Evolutionary conservation across 768 basidiomycete species (phyloP).

Genomic region (Collybia nuda): DNA sequence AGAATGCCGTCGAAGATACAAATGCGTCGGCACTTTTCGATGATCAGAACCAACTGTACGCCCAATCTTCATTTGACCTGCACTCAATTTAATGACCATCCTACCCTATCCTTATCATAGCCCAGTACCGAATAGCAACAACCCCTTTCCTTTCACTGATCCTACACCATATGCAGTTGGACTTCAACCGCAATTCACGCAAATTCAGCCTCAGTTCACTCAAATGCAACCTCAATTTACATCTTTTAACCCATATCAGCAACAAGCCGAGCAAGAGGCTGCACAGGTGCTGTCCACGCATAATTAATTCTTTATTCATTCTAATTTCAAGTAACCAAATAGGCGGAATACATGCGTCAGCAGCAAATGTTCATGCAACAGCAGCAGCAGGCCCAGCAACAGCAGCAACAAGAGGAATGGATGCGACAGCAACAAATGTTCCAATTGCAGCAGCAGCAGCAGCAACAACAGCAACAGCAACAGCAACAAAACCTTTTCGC

Average conservation of each 20-base stretch:
- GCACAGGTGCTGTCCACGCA: conserved; percentile 48
- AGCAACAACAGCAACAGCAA: conserved; percentile 52
- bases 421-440: conserved; percentile 41
- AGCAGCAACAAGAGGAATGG: conserved; percentile 47
- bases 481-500: conserved; percentile 50
- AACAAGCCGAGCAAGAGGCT: conserved; percentile 89
- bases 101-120: conserved; percentile 27
- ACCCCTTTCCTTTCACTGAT: conserved; percentile 65
- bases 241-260: conserved; percentile 92
- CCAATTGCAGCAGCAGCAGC: conserved; percentile 54
- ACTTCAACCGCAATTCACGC: conserved; percentile 51
- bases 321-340: conserved; percentile 7
- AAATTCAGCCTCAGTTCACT: conserved; percentile 77
- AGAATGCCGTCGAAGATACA: conserved; percentile 67
- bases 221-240: conserved; percentile 83
- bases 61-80: conserved; percentile 13
- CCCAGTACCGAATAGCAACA: conserved; percentile 33
- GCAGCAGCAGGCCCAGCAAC: conserved; percentile 54
- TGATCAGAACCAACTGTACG: conserved; percentile 78
- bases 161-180: conserved; percentile 58
- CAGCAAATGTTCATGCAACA: conserved; percentile 67
- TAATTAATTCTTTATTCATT: conserved; percentile 28
- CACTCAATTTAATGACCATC: conserved; percentile 2
- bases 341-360: conserved; percentile 74
- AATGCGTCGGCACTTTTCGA: conserved; percentile 83